phyloP scores from a whole-genome alignment of 768 basidiomycete species.

The Nidularia sp. region DNA sequence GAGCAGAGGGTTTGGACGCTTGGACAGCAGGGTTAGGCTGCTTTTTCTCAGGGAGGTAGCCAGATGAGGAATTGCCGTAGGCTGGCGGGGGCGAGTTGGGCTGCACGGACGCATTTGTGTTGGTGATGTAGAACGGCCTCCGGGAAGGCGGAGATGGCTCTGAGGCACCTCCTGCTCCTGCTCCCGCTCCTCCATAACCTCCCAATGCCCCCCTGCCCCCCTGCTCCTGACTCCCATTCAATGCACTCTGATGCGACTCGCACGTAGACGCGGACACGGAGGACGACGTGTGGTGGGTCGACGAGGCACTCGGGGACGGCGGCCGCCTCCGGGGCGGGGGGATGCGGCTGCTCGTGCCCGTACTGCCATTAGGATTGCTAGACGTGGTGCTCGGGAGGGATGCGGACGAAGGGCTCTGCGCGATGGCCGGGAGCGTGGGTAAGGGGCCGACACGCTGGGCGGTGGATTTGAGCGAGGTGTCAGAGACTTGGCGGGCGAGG shows the following conservation, averaged over 20 bases:
- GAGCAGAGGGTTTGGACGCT: not conserved
- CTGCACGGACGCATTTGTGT: constrained; percentile 21
- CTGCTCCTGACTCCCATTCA: not conserved
- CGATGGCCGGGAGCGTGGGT: too few relatives aligned
- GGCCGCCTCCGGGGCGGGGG: not conserved
- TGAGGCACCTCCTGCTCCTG: not conserved
- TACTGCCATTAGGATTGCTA: constrained; percentile 10
- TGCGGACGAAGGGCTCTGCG: too few relatives aligned
- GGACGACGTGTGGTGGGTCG: constrained; percentile 10
- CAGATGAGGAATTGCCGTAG: constrained; percentile 18
- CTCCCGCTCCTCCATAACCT: not conserved
- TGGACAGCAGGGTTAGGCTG: not conserved
- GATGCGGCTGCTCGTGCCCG: constrained; percentile 4
- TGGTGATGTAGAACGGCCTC: constrained; percentile 36
- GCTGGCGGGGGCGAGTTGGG: constrained; percentile 41
- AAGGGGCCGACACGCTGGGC: too few relatives aligned
- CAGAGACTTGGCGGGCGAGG: constrained; percentile 25
- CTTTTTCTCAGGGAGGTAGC: not conserved
- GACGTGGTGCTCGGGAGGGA: constrained; percentile 2
- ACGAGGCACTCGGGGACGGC: constrained; percentile 1
- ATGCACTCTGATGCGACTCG: constrained; percentile 10
- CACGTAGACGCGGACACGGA: constrained; percentile 13
- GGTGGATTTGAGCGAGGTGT: constrained; percentile 18
- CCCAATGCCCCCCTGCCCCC: not conserved
- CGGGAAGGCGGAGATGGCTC: constrained; percentile 25